phyloP scores from a whole-genome alignment of 176 grass and related monocot species.

The Pontederia paniculata region DNA sequence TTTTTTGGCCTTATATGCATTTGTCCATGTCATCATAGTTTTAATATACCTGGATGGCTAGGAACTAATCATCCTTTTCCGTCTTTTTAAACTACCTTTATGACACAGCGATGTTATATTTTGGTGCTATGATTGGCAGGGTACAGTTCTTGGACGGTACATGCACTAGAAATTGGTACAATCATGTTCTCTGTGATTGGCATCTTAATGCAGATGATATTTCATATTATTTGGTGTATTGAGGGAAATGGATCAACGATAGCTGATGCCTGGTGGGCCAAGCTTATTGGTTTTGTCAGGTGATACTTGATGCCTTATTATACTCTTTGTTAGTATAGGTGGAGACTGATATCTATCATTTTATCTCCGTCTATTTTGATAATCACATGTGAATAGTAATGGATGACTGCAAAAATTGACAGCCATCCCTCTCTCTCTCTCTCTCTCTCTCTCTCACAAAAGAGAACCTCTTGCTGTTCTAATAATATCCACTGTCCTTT shows the following conservation, averaged over 20 bases:
- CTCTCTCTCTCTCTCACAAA: no score
- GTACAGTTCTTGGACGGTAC: conserved; percentile 51
- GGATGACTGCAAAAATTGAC: no score
- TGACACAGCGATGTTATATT: neutral
- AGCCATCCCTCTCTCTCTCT: no score
- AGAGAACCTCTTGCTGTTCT: no score
- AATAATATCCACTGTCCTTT: no score
- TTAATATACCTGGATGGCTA: neutral
- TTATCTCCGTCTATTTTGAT: no score
- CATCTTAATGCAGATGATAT: conserved; percentile 57
- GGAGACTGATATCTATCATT: no score
- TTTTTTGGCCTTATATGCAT: no score
- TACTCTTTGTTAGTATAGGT: neutral
- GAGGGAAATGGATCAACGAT: conserved; percentile 56
- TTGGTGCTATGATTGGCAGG: conserved; percentile 41
- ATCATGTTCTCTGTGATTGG: conserved; percentile 70
- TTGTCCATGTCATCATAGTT: no score
- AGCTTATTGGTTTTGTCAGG: conserved; percentile 77
- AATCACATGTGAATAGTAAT: no score
- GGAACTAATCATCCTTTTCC: neutral
- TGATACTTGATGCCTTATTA: conserved; percentile 5
- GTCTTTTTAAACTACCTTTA: neutral
- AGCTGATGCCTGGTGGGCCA: conserved; percentile 60
- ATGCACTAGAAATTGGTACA: conserved; percentile 50
- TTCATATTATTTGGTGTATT: conserved; percentile 78